Percentiles rank a stretch among this genome's conserved stretches.
phyloP scores from a whole-genome alignment of 176 grass and related monocot species.

The Triticum dicoccoides region DNA sequence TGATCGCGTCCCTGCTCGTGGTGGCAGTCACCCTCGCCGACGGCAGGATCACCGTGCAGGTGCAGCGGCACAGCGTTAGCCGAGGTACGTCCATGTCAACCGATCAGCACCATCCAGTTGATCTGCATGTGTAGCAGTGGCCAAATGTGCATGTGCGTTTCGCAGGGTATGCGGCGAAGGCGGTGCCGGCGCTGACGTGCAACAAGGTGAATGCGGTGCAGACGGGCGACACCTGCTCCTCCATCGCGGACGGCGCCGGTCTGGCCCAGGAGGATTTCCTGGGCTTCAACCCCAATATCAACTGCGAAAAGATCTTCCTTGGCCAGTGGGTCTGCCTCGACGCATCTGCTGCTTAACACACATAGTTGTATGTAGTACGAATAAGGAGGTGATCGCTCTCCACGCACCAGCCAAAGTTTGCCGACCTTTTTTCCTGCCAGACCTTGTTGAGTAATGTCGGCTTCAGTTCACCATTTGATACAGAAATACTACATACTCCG shows the following conservation, averaged over 20 bases:
- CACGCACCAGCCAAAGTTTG: no score
- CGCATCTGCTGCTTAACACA: background rate
- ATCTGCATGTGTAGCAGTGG: background rate
- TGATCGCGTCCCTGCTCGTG: slow-evolving; percentile 32
- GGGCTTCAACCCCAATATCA: slow-evolving; percentile 49
- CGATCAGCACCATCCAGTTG: no score
- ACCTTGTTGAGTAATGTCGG: no score
- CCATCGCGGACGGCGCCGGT: background rate
- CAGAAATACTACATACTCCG: no score
- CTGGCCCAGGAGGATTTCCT: slow-evolving; percentile 14
- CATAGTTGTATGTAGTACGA: no score
- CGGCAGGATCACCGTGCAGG: background rate
- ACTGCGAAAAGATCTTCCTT: slow-evolving; percentile 33
- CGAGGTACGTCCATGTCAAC: background rate
- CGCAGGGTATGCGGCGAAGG: slow-evolving; percentile 7
- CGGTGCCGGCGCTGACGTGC: slow-evolving; percentile 21
- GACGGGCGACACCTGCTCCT: slow-evolving; percentile 19
- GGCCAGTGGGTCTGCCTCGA: slow-evolving; percentile 53
- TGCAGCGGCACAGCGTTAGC: background rate
- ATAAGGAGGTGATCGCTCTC: no score
- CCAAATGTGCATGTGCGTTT: background rate
- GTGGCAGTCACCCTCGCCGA: slow-evolving; percentile 5
- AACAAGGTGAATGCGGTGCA: slow-evolving; percentile 27
- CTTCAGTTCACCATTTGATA: no score
- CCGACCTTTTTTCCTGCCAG: no score